A percentile compares a stretch with the other conserved stretches of the same genome.
Evolutionary conservation across 768 basidiomycete genomes (phyloP).

Genomic region (Sistotremastrum suecicum): DNA sequence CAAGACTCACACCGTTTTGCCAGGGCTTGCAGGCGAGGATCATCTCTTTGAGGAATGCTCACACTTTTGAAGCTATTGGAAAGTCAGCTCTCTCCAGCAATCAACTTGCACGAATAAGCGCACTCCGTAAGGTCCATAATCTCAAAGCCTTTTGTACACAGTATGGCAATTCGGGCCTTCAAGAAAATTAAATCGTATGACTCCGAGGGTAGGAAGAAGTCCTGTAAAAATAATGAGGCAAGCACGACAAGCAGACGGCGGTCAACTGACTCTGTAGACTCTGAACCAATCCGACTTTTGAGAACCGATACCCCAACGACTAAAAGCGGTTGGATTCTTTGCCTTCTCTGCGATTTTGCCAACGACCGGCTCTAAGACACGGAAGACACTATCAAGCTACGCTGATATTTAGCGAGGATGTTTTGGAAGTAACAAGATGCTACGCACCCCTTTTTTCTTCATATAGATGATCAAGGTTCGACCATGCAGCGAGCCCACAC

Average conservation of each 20-base stretch:
- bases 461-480: conserved; percentile 89
- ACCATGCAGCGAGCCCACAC: conserved; percentile 74
- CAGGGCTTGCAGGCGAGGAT: conserved; percentile 46
- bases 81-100: neutral
- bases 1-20: conserved; percentile 73
- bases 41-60: conserved; percentile 76
- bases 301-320: conserved; percentile 63
- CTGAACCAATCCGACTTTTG: conserved; percentile 92
- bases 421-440: conserved; percentile 8
- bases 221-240: conserved; percentile 20
- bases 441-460: conserved; percentile 76
- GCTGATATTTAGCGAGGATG: conserved; percentile 1
- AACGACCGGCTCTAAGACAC: conserved; percentile 91
- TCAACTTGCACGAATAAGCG: conserved; percentile 13
- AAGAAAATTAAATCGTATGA: conserved; percentile 85
- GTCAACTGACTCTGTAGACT: conserved; percentile 48
- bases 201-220: conserved; percentile 88
- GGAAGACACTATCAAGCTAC: conserved; percentile 83
- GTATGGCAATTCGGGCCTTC: conserved; percentile 84
- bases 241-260: neutral
- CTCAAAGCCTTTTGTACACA: conserved; percentile 91
- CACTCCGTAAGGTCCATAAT: conserved; percentile 95
- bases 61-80: conserved; percentile 63
- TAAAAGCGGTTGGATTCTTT: conserved; percentile 55
- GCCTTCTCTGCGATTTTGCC: conserved; percentile 74